Evolutionary conservation across 768 basidiomycete species (phyloP), one percentile per base, ranked within the genome.

Genomic region (Trametes cingulata): DNA sequence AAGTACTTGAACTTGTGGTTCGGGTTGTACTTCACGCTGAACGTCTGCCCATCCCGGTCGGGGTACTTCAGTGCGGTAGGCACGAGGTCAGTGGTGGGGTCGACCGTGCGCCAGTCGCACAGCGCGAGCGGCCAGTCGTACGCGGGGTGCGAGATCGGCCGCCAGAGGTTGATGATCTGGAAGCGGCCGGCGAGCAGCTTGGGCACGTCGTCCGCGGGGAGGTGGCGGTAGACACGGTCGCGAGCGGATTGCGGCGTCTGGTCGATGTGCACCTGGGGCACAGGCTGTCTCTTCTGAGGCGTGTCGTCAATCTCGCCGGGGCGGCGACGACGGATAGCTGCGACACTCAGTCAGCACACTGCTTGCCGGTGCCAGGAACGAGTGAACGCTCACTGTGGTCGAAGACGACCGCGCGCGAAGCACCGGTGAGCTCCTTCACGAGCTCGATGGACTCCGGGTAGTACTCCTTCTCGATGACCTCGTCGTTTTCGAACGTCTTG

Each of bases 361-460:
- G 8, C 6, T 20, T n/a, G 9, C n/a, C 25, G 14, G 17, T 19
- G 20, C 3, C 20, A 10, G 20, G 13, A n/a, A 19, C n/a, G n/a
- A 14, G 22, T 24, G 35, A n/a, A 19, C 19, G 67, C 84, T 54
- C 58, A 84, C 86, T 86, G 66, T 87, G 85, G 64, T 87, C 85
- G 63, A 88, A 88, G 14, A 86, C 52, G n/a, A 85, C 80, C 10
- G 85, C 83, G 24, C 77, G 74, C 63, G 75, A 81, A 0, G 86
- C 87, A 3, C 87, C 85, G 0, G 85, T 86, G 10, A 82, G 55
- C 58, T 81, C 69, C 74, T 87, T 86, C 42, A 87, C 69, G 42
- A 86, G 73, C 66, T 82, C 81, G 17, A 77, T 73, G 64, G 81
- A 82, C 71, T 88, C 87, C 0, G 80, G 78, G 64, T 87, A 88